Evolutionary conservation across 2,329 filamentous ascomycete genomes (phyloP), one percentile per base, ranked within the genome.

Genomic region (Blastomyces parvus): DNA sequence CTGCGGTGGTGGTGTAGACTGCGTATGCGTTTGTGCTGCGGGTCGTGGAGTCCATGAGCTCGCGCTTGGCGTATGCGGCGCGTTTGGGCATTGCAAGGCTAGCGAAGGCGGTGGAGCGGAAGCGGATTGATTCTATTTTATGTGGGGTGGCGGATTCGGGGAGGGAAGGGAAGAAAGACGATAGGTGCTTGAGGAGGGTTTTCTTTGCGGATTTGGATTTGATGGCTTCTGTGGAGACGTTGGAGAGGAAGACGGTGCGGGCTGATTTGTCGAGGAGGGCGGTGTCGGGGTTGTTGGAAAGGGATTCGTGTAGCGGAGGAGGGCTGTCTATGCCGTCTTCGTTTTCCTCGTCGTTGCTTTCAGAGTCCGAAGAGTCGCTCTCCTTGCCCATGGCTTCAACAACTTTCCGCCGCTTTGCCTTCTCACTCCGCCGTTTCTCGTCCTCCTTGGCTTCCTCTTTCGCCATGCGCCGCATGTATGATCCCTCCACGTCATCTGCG

Each of bases 1-100:
- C 90, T 9, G 84, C 79, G 0, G 84, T 76, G 1, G 89, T 90
- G 53, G 86, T 88, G 79, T 94, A 97, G 59, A 99, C 91, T 38
- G 84, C 90, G 73, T 99, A 99, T 57, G 94, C 94, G 73, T 99
- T 97, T 64, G 92, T 91, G 66, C 89, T 95, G 71, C 90, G 90
- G 0, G 93, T 94, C 0, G 95, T 99, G 25, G 90, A 86, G 65
- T 90, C 87, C 88, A 97, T 93, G 64, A 97, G 81, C 30, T 91
- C 87, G 74, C 92, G 91, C 70, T 90, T 95, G 66, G 93, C 94
- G 74, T 86, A 97, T 30, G 94, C 89, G n/a, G 93, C 94, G 66
- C 93, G 90, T 79, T 96, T 97, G 59, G 94, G 94, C 63, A 97
- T 83, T 44, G 81, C 84, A 46, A 72, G 72, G 36, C 86, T 86